Conservation (phyloP, 2,329 filamentous ascomycete species). For the Venturia oleaginea region DNA sequence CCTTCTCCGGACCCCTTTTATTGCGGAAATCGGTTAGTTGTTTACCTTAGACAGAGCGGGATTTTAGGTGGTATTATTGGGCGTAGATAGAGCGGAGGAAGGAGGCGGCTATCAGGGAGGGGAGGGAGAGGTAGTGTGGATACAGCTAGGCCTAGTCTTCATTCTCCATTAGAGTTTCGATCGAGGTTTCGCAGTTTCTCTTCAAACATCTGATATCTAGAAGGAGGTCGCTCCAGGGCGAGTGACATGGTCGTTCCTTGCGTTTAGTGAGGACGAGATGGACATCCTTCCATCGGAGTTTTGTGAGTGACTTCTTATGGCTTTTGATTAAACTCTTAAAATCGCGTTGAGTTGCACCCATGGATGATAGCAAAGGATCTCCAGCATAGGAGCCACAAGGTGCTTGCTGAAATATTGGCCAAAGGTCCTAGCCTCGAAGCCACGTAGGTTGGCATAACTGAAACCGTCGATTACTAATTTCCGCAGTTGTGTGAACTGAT, state of each 20-base stretch:
- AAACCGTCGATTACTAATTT: neutral
- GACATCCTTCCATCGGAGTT: neutral
- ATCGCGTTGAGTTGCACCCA: neutral
- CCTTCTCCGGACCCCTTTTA: slow-evolving; percentile 33
- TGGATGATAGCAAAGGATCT: neutral
- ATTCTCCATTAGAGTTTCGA: no score
- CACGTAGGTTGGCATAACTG: neutral
- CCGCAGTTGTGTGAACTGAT: neutral
- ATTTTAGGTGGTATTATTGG: slow-evolving; percentile 29
- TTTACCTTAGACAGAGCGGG: slow-evolving; percentile 32
- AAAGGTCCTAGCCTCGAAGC: neutral
- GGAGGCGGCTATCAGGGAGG: slow-evolving; percentile 41
- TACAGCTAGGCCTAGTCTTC: no score
- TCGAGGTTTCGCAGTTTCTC: neutral
- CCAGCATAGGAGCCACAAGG: neutral
- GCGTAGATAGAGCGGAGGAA: slow-evolving; percentile 42
- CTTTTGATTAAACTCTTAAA: neutral
- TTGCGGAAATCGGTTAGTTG: slow-evolving; percentile 43
- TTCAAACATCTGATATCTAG: neutral
- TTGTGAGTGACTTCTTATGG: neutral
- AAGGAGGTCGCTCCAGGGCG: neutral
- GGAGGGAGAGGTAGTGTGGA: slow-evolving; percentile 38
- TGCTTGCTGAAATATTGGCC: neutral
- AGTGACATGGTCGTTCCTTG: neutral
- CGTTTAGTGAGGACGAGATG: neutral